These are phyloP conservation scores for Colletotrichum agaves DNA, from an alignment of 2,329 filamentous ascomycete species.

Conservation along the genomic window DNA sequence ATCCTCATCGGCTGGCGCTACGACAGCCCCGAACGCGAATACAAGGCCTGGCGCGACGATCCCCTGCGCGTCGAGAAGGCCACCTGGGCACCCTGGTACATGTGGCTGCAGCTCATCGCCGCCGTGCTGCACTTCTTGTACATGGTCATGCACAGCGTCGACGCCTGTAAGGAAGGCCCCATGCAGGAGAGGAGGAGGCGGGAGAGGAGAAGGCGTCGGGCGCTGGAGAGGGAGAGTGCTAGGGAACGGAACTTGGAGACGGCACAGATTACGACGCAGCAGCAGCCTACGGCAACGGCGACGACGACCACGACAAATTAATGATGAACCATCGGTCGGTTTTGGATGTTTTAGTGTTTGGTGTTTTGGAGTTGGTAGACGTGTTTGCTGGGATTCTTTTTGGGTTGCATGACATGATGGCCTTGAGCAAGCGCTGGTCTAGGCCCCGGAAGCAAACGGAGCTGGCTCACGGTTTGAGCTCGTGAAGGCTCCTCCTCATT, in stretches of 20 bases:
- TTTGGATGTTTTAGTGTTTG: background rate
- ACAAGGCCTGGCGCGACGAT: conserved; percentile 31
- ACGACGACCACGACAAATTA: background rate
- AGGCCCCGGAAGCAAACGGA: conserved; percentile 3
- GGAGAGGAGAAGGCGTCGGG: conserved; percentile 9
- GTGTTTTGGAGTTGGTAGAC: conserved; percentile 1
- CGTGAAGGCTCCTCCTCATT: background rate
- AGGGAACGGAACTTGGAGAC: conserved; percentile 11
- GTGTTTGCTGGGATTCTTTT: background rate
- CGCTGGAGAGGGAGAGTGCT: conserved; percentile 9
- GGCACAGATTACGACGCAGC: conserved; percentile 9
- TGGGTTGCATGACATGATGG: conserved; percentile 8
- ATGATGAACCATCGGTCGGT: background rate
- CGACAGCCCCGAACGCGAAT: conserved; percentile 28
- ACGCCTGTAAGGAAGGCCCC: conserved; percentile 32
- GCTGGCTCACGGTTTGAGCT: background rate
- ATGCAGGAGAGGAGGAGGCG: conserved; percentile 11
- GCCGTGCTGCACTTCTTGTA: conserved; percentile 38
- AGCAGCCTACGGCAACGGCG: background rate
- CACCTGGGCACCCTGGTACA: conserved; percentile 39
- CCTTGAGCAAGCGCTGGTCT: conserved; percentile 35
- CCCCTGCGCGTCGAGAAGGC: conserved; percentile 37
- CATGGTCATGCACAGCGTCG: conserved; percentile 40
- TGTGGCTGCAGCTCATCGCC: conserved; percentile 40
- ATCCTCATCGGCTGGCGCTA: conserved; percentile 38